Evolutionary conservation across 176 grass and related monocot genomes (phyloP), one percentile per base, ranked within the genome.

Genomic region (Olyra latifolia): DNA sequence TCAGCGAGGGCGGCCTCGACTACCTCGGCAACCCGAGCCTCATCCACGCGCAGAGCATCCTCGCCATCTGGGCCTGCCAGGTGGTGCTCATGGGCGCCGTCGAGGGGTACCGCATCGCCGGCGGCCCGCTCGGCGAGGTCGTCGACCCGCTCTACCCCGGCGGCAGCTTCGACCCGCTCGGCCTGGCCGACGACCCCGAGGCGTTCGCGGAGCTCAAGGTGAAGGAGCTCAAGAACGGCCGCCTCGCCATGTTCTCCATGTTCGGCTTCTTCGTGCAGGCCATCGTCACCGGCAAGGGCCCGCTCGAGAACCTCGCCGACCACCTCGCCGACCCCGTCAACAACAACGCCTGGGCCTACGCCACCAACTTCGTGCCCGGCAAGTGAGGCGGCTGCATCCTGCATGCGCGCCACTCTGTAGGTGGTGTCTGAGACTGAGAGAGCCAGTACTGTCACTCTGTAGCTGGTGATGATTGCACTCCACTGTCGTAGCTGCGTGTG

Each of bases 231-330:
- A 97, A 97, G 91, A 97, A 92, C 38, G 94, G 91, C 6, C 84
- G 94, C 28, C 94, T 97, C 49, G 91, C 94, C 42, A 97, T 97
- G 94, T 97, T 94, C 89, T 97, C 94, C 30, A 94, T 94, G 94
- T 97, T 94, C 17, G 91, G 94, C 0, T 97, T 87, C 89, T 98
- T 98, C 45, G 89, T 98, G 13, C 95, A 94, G 69, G 92, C 95
- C 72, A 92, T 98, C 17, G 92, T 98, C 61, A 98, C 95, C 46
- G 95, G 91, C 13, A 98, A 98, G 77, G 95, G 95, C 1, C 95
- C 95, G 0, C 49, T 98, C 4, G 95, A 98, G 92, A 98, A 98
- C 89, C 82, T 95, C 25, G 92, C 92, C 10, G 95, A 98, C 82
- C 95, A 98, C 88, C 84, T 94, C 2, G 85, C 95, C 1, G 95